These are phyloP conservation scores for Zoysia japonica DNA, from an alignment of 176 grass and related monocot genomes.

Conservation along the genomic window DNA sequence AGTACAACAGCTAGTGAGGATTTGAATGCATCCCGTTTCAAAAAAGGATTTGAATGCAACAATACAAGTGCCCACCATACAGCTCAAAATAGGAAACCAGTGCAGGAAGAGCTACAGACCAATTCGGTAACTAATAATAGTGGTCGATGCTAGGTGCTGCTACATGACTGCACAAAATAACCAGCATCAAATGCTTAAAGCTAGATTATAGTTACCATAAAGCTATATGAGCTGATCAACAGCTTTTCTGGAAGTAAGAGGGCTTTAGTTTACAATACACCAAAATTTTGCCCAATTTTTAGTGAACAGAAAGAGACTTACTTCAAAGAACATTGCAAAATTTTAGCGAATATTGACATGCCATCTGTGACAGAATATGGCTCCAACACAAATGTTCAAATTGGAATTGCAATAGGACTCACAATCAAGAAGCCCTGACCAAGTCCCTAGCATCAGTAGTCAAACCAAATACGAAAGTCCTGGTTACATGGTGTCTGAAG, in stretches of 20 bases:
- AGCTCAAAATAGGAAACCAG: background rate
- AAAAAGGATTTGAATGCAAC: background rate
- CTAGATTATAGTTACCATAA: background rate
- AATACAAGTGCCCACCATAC: background rate
- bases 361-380: background rate
- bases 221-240: slow-evolving; percentile 1
- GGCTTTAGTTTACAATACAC: background rate
- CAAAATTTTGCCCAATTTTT: background rate
- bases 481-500: background rate
- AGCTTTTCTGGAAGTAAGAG: background rate
- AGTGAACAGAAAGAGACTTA: background rate
- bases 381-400: background rate
- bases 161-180: background rate
- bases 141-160: background rate
- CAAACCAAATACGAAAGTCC: background rate
- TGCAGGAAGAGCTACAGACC: slow-evolving; percentile 3
- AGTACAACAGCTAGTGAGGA: background rate
- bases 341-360: background rate
- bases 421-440: slow-evolving; percentile 9
- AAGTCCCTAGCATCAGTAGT: background rate
- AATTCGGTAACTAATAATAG: background rate
- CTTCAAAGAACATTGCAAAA: background rate
- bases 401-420: background rate
- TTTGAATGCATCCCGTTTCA: background rate
- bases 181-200: background rate